Evolutionary conservation across 192 early-diverging fungal genomes (phyloP).

Genomic region (Kappamyces sp.): DNA sequence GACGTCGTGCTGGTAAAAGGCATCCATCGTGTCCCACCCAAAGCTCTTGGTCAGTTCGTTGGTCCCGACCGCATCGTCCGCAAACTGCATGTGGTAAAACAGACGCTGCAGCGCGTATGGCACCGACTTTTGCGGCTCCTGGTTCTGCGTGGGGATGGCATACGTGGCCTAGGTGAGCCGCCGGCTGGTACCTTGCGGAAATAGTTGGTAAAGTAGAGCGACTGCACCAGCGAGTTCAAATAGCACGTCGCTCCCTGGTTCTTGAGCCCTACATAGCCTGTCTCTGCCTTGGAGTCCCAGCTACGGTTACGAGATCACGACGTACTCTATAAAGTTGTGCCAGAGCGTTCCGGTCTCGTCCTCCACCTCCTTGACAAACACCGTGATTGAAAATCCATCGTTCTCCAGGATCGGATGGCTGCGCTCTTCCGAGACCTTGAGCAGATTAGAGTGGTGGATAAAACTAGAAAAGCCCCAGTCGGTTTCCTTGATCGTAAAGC

Average conservation of each 20-base stretch:
- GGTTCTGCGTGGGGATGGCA: slow-evolving; percentile 84
- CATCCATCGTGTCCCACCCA: slow-evolving; percentile 94
- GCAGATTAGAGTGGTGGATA: slow-evolving; percentile 46
- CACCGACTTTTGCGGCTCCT: slow-evolving; percentile 82
- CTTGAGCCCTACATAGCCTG: slow-evolving; percentile 88
- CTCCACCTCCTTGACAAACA: slow-evolving; percentile 68
- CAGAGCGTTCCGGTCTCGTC: slow-evolving; percentile 90
- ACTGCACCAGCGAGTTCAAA: slow-evolving; percentile 97
- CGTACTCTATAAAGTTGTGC: slow-evolving; percentile 85
- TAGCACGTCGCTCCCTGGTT: slow-evolving; percentile 99
- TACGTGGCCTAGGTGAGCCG: slow-evolving; percentile 58
- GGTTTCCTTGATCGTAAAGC: slow-evolving; percentile 70
- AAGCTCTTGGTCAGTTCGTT: slow-evolving; percentile 95
- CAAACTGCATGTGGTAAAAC: slow-evolving; percentile 84
- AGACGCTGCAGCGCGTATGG: slow-evolving; percentile 88
- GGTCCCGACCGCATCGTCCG: slow-evolving; percentile 69
- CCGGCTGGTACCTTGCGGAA: slow-evolving; percentile 62
- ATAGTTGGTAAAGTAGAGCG: slow-evolving; percentile 87
- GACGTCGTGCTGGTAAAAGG: slow-evolving; percentile 98
- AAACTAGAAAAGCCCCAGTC: slow-evolving; percentile 97
- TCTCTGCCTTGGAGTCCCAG: slow-evolving; percentile 84
- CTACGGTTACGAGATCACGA: slow-evolving; percentile 27
- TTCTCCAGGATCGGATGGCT: slow-evolving; percentile 61
- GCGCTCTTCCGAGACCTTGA: slow-evolving; percentile 26
- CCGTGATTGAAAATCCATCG: slow-evolving; percentile 61